Conservation (phyloP, 2,329 filamentous ascomycete species). For the Epichloe brachyelytri region DNA sequence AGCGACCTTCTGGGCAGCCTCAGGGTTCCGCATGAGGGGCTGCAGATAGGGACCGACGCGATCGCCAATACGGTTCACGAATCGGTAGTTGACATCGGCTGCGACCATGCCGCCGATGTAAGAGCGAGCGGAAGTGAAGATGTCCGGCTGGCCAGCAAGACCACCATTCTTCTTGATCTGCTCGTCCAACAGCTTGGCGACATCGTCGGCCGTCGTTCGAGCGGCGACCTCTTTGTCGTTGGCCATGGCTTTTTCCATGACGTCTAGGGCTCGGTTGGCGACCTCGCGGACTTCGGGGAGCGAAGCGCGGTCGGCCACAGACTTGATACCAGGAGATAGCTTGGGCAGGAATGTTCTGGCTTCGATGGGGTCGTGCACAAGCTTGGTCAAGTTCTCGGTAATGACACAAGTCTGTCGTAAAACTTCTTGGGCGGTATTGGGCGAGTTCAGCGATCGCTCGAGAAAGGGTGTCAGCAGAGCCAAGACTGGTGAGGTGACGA, state of each 20-base stretch:
- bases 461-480: conserved; percentile 89
- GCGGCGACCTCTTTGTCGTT: conserved; percentile 53
- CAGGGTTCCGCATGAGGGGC: conserved; percentile 49
- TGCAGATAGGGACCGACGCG: conserved; percentile 65
- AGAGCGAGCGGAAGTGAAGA: conserved; percentile 53
- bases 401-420: conserved; percentile 92
- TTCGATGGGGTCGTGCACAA: conserved; percentile 91
- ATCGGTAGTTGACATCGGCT: conserved; percentile 76
- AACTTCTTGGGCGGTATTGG: conserved; percentile 83
- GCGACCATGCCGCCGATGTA: conserved; percentile 79
- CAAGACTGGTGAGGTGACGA: conserved; percentile 90
- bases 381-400: conserved; percentile 93
- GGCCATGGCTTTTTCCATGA: conserved; percentile 90
- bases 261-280: conserved; percentile 64
- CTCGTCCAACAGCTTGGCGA: conserved; percentile 59
- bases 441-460: conserved; percentile 86
- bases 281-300: conserved; percentile 90
- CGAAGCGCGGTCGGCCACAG: conserved; percentile 74
- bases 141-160: conserved; percentile 42
- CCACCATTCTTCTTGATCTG: conserved; percentile 61
- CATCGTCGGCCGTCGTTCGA: conserved; percentile 58
- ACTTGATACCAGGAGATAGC: conserved; percentile 84
- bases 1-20: conserved; percentile 50
- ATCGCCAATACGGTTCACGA: conserved; percentile 56
- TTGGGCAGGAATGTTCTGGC: conserved; percentile 91